Evolutionary conservation across 805 yeast genomes (phyloP).

Genomic region (Trichomonascus vanleenenianus): DNA sequence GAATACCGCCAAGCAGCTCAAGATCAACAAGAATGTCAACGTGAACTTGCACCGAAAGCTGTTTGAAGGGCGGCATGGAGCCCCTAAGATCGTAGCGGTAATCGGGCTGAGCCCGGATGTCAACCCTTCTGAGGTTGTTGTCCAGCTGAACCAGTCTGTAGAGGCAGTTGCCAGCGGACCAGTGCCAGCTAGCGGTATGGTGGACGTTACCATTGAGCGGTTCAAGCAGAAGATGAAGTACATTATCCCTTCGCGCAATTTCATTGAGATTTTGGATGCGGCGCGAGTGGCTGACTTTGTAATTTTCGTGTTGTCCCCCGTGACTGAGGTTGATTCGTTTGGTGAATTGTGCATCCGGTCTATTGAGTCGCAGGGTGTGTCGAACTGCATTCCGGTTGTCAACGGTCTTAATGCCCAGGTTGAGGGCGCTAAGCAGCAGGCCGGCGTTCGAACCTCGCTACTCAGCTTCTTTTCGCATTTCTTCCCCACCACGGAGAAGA

Average conservation of each 20-base stretch:
- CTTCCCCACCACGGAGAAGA: constrained; percentile 72
- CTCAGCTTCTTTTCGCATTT: constrained; percentile 63
- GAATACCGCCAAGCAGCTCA: constrained; percentile 70
- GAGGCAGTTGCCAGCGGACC: constrained; percentile 6
- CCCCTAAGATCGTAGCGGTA: constrained; percentile 75
- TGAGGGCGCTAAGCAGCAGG: constrained; percentile 68
- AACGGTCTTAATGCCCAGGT: constrained; percentile 27
- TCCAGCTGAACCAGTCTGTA: constrained; percentile 17
- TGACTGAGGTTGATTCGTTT: constrained; percentile 69
- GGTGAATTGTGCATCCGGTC: constrained; percentile 92
- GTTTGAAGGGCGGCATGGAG: constrained; percentile 74
- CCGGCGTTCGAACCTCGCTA: constrained; percentile 57
- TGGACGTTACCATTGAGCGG: constrained; percentile 37
- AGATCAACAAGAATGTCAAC: constrained; percentile 59
- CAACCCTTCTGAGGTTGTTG: constrained; percentile 28
- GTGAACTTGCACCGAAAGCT: constrained; percentile 53
- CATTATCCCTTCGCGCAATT: constrained; percentile 59
- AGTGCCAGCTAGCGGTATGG: constrained; percentile 14
- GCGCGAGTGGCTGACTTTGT: constrained; percentile 87
- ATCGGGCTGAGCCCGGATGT: constrained; percentile 74
- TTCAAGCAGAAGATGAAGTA: constrained; percentile 69
- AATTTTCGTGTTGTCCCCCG: constrained; percentile 81
- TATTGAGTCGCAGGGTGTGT: constrained; percentile 84
- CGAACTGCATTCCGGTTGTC: constrained; percentile 41
- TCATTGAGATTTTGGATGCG: constrained; percentile 70